These are phyloP conservation scores for Tilletia indica DNA, from an alignment of 1,284 basidiomycete genomes.

Conservation along the genomic window DNA sequence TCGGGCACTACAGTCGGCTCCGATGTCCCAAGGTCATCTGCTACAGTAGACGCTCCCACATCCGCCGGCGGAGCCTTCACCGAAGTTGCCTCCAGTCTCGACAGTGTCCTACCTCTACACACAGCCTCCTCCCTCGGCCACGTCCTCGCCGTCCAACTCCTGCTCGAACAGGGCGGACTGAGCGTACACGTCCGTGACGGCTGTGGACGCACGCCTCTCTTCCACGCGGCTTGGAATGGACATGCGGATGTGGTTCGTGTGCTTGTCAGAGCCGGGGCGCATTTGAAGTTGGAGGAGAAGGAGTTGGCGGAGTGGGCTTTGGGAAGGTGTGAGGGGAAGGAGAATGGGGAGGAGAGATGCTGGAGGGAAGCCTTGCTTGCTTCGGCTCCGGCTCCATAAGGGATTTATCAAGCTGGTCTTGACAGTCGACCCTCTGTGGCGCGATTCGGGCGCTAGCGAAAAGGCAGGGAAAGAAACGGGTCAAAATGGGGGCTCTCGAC, in stretches of 20 bases:
- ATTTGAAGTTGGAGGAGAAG: conserved; percentile 45
- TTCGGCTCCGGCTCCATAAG: too few species aligned
- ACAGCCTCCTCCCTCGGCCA: conserved; percentile 73
- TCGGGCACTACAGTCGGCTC: too few species aligned
- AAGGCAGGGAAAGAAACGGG: too few species aligned
- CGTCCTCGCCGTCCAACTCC: conserved; percentile 61
- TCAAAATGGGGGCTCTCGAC: too few species aligned
- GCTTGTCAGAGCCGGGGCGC: conserved; percentile 47
- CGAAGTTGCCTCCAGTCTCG: conserved; percentile 23
- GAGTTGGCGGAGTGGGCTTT: conserved; percentile 24
- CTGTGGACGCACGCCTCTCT: conserved; percentile 74
- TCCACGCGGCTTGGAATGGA: conserved; percentile 51
- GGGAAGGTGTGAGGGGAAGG: background rate
- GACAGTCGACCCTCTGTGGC: too few species aligned
- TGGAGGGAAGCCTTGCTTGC: background rate
- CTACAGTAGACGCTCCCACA: too few species aligned
- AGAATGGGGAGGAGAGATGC: background rate
- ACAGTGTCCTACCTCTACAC: conserved; percentile 69
- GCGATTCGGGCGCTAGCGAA: too few species aligned
- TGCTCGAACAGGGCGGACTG: conserved; percentile 71
- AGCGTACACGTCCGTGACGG: conserved; percentile 72
- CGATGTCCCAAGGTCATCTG: too few species aligned
- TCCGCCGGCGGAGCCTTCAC: too few species aligned
- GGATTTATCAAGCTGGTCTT: background rate
- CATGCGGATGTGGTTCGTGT: conserved; percentile 37